Conservation (phyloP, 106 monocot species). For the Iris macrosiphon region DNA sequence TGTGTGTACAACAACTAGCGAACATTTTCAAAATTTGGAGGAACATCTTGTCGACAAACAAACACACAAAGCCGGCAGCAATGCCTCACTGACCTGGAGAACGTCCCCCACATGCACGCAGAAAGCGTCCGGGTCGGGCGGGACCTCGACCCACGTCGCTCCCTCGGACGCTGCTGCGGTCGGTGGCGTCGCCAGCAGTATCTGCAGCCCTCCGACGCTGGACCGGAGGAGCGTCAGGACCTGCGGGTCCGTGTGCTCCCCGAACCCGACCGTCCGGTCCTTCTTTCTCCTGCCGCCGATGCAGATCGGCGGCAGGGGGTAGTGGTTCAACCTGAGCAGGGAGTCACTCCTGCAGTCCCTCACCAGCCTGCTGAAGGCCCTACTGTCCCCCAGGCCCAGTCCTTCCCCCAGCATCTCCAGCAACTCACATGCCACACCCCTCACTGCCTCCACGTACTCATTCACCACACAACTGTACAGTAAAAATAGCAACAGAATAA, state of each 20-base stretch:
- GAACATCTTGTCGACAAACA: too few species aligned
- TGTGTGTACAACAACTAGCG: too few species aligned
- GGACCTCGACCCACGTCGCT: constrained; percentile 50
- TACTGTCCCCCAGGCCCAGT: constrained; percentile 35
- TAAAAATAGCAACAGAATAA: neutral
- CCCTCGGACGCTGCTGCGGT: neutral
- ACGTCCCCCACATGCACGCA: constrained; percentile 71
- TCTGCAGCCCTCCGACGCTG: constrained; percentile 69
- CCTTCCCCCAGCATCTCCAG: constrained; percentile 73
- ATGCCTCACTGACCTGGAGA: constrained; percentile 72
- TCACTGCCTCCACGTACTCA: constrained; percentile 56
- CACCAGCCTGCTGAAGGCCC: constrained; percentile 33
- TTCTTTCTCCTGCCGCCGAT: neutral
- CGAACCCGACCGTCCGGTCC: constrained; percentile 50
- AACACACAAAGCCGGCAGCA: too few species aligned
- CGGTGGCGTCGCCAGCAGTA: constrained; percentile 10
- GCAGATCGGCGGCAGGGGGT: constrained; percentile 26
- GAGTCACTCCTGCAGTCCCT: constrained; percentile 62
- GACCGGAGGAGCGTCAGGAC: constrained; percentile 62
- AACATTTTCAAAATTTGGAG: too few species aligned
- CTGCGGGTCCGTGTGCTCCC: constrained; percentile 95
- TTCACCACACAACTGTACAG: constrained; percentile 42
- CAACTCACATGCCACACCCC: constrained; percentile 44
- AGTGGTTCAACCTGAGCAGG: constrained; percentile 80
- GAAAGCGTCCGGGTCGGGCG: constrained; percentile 62